These are phyloP conservation scores for Canavalia gladiata DNA, from an alignment of 306 rosid species.

Conservation along the genomic window DNA sequence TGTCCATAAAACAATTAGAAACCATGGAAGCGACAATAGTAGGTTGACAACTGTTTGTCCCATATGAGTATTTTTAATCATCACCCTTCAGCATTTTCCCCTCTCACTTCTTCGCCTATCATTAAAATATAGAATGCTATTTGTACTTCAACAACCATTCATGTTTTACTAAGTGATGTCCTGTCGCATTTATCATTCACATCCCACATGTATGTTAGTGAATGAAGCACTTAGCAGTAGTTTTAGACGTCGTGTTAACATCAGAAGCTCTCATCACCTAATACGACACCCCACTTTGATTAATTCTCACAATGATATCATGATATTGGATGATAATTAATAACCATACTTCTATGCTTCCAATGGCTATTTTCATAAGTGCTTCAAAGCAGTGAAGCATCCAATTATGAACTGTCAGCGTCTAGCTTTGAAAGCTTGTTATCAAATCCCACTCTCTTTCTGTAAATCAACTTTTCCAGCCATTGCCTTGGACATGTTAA, in stretches of 20 bases:
- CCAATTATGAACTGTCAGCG: neutral
- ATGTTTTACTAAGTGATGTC: neutral
- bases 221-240: slow-evolving; percentile 28
- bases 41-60: neutral
- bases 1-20: neutral
- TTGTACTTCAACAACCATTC: neutral
- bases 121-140: neutral
- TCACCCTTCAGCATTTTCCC: neutral
- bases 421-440: neutral
- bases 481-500: neutral
- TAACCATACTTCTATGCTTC: neutral
- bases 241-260: neutral
- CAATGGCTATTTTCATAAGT: slow-evolving; percentile 9
- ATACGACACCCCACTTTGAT: neutral
- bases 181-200: neutral
- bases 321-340: neutral
- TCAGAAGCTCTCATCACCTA: slow-evolving; percentile 15
- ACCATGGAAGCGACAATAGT: neutral
- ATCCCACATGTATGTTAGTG: neutral
- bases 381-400: neutral
- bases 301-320: neutral
- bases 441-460: neutral
- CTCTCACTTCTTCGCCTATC: neutral
- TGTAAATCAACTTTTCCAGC: neutral
- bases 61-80: neutral